phyloP scores from a whole-genome alignment of 345 rosid genomes.

The Odontarrhena argentea region DNA sequence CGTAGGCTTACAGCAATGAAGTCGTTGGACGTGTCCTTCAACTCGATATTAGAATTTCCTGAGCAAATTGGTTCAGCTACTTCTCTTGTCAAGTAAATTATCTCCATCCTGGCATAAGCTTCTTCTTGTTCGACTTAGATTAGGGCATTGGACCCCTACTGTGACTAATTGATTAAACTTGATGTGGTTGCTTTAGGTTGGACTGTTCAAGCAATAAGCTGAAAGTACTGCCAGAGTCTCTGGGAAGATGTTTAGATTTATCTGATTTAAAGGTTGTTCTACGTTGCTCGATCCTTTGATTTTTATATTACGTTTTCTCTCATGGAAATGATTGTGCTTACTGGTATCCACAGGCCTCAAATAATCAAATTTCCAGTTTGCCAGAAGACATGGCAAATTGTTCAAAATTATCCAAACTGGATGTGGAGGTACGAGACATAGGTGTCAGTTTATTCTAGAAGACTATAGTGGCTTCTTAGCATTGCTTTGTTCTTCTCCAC shows the following conservation, averaged over 20 bases:
- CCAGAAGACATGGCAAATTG: constrained; percentile 77
- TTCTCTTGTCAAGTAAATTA: constrained; percentile 82
- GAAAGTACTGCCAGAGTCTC: constrained; percentile 71
- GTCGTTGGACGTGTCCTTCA: constrained; percentile 79
- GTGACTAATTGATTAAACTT: constrained; percentile 20
- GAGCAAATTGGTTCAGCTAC: constrained; percentile 78
- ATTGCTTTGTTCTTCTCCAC: constrained; percentile 3
- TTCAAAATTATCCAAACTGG: constrained; percentile 69
- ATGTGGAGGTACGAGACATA: constrained; percentile 67
- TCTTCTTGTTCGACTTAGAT: neutral
- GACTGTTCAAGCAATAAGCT: constrained; percentile 86
- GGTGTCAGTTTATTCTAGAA: neutral
- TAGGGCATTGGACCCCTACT: constrained; percentile 1
- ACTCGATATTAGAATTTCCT: constrained; percentile 62
- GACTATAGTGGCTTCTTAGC: constrained; percentile 7
- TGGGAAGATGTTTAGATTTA: constrained; percentile 74
- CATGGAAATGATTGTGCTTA: constrained; percentile 29
- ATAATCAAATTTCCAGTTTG: constrained; percentile 62
- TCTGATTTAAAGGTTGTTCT: constrained; percentile 78
- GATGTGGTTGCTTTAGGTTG: constrained; percentile 54
- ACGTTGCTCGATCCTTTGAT: constrained; percentile 27
- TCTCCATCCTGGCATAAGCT: constrained; percentile 12
- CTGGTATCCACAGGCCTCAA: constrained; percentile 63
- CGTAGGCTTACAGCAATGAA: constrained; percentile 78
- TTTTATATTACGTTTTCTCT: neutral